phyloP scores from a whole-genome alignment of 495 filamentous ascomycete species.

The Aspergillus diversus region DNA sequence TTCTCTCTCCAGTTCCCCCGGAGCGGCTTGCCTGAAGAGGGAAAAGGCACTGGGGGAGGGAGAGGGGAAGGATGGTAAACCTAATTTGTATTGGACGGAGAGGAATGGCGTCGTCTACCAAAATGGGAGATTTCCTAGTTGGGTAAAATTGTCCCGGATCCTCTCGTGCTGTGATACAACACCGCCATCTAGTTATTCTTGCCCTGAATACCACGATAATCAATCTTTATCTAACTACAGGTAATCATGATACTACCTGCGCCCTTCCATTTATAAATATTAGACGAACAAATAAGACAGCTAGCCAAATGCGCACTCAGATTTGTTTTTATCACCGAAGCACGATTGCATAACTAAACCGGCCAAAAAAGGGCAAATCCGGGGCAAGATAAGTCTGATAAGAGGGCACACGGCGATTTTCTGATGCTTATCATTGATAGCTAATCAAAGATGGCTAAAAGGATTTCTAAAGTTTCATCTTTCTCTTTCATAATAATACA shows the following conservation, averaged over 20 bases:
- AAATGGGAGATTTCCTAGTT: conserved; percentile 30
- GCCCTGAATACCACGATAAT: no score
- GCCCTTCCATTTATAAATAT: no score
- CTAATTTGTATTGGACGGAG: not conserved
- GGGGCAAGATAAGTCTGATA: not conserved
- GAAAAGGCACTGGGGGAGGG: no score
- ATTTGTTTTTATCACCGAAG: no score
- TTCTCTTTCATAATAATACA: not conserved
- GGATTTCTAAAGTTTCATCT: not conserved
- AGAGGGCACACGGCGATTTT: not conserved
- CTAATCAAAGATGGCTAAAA: not conserved
- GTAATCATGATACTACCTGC: no score
- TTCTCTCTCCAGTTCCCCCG: no score
- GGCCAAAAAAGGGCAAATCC: not conserved
- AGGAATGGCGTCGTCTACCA: not conserved
- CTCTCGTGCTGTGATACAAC: not conserved
- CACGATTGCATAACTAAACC: no score
- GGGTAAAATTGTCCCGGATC: conserved; percentile 42
- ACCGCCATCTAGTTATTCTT: not conserved
- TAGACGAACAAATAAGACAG: no score
- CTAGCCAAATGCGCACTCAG: no score
- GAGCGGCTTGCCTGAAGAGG: no score
- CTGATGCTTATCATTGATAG: not conserved
- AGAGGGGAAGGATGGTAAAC: no score
- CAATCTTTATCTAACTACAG: no score